Base-by-base conservation (phyloP, 2,329 filamentous ascomycete genomes). In the Apiospora rasikravindrae region DNA sequence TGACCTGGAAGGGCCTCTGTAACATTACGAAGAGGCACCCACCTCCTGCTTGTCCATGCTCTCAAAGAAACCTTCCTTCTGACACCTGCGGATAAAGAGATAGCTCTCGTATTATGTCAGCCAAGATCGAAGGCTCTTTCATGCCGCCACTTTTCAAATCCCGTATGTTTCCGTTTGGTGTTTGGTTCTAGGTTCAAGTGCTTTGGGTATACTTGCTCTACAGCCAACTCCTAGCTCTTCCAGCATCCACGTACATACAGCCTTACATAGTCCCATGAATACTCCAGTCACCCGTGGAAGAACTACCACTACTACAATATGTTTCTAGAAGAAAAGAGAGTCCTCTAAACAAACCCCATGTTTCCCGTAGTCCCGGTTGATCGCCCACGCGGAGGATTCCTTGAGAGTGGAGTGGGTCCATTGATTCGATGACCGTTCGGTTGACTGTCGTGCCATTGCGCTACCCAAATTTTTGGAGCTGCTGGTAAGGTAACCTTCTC, bases 331-430 rank as follows among this genome's bases (percentile, higher is more conserved):
- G 45, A 49, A 49, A 19, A 49, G 19, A 49, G 45, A n/a, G 45
- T 10, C 19, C 22, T 49, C 19, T 10, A 49, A 49, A 19, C 8
- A 75, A 82, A 82, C 80, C 81, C 81, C 79, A 76, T 80, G 74
- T 75, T 75, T 76, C 77, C 72, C 73, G 78, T 61, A 37, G 53
- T 61, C 53, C 29, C 53, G 53, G 53, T 57, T 57, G 53, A 61
- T 61, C 53, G 57, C 33, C 57, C 57, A 40, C 57, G 19, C 57
- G 57, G 57, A 64, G 57, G 57, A 64, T 64, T 64, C 57, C 57
- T 40, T n/a, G 45, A n/a, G 19, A 40, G 57, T 64, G 57, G 57
- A 40, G 57, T 64, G 57, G 57, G 57, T 40, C 57, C 33, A 64
- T 64, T 64, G 53, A 61, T 37, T 61, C 33, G 57, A 64, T 64